Percentiles rank a stretch among this genome's conserved stretches.
phyloP scores from a whole-genome alignment of 768 basidiomycete genomes.

The Lepiota venenata region DNA sequence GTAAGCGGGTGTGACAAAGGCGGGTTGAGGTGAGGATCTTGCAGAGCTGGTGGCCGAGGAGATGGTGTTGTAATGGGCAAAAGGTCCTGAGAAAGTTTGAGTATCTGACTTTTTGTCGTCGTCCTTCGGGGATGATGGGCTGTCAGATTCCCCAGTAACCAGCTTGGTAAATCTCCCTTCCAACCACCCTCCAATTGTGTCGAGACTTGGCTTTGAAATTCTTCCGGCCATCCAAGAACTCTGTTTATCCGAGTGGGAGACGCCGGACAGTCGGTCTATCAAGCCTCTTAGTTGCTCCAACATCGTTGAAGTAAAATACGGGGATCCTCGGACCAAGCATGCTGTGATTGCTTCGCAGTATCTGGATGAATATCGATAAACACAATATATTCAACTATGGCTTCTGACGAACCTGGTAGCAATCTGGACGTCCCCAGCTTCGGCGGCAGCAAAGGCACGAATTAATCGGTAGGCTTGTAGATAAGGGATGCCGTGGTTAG shows the following conservation, averaged over 20 bases:
- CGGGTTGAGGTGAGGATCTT: slow-evolving; percentile 70
- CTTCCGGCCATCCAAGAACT: slow-evolving; percentile 88
- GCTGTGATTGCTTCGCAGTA: slow-evolving; percentile 90
- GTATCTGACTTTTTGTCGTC: slow-evolving; percentile 34
- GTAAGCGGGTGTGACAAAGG: slow-evolving; percentile 34
- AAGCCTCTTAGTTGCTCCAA: slow-evolving; percentile 76
- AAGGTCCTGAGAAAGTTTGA: slow-evolving; percentile 66
- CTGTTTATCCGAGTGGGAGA: slow-evolving; percentile 70
- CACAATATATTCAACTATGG: not conserved
- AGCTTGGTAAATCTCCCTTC: slow-evolving; percentile 92
- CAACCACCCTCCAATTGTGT: slow-evolving; percentile 88
- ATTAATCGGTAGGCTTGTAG: slow-evolving; percentile 87
- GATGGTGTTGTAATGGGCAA: slow-evolving; percentile 91
- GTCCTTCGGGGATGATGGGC: slow-evolving; percentile 32
- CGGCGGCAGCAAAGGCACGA: slow-evolving; percentile 72
- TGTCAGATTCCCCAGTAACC: slow-evolving; percentile 87
- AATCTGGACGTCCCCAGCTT: slow-evolving; percentile 72
- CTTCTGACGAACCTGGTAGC: slow-evolving; percentile 66
- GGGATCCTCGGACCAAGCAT: slow-evolving; percentile 57
- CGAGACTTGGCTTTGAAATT: slow-evolving; percentile 86
- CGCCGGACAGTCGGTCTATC: slow-evolving; percentile 71
- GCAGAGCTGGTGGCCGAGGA: slow-evolving; percentile 77
- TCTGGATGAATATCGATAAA: slow-evolving; percentile 37
- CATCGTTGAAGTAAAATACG: slow-evolving; percentile 63
- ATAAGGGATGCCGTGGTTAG: slow-evolving; percentile 78